Percentiles rank a stretch among this genome's conserved stretches.
Conservation (phyloP, 805 yeast species). For the Suhomyces faveliae region DNA sequence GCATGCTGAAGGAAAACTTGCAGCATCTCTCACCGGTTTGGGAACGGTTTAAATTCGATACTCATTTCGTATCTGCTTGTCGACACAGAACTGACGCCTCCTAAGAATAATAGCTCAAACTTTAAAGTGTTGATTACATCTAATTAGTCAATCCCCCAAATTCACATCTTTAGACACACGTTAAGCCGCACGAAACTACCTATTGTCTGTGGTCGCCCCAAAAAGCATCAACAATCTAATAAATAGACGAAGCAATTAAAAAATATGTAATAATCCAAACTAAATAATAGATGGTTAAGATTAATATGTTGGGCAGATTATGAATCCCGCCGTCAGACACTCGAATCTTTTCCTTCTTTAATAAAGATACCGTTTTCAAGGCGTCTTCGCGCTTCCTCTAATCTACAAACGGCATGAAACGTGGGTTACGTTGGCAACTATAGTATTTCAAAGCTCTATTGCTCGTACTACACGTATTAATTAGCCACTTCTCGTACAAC, state of each 20-base stretch:
- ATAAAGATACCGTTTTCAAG: background rate
- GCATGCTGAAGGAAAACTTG: background rate
- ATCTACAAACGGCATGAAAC: background rate
- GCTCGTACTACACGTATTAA: background rate
- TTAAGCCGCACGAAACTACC: background rate
- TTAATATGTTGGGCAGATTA: background rate
- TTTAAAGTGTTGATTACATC: background rate
- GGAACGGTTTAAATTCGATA: background rate
- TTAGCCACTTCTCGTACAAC: too few species aligned
- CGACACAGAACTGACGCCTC: background rate
- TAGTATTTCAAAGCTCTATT: background rate
- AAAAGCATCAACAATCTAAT: background rate
- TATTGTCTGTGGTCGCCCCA: background rate
- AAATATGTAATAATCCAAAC: background rate
- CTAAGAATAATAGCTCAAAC: background rate
- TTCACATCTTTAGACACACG: background rate
- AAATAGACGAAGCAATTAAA: background rate
- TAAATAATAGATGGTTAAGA: background rate
- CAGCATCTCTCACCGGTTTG: background rate
- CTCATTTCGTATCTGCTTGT: background rate
- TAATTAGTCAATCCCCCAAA: background rate
- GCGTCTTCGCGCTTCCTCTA: background rate
- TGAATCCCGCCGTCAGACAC: background rate
- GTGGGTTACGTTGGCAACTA: background rate
- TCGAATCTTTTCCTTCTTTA: background rate